Evolutionary conservation across 176 grass and related monocot species (phyloP).

Genomic region (Metroxylon sagu): DNA sequence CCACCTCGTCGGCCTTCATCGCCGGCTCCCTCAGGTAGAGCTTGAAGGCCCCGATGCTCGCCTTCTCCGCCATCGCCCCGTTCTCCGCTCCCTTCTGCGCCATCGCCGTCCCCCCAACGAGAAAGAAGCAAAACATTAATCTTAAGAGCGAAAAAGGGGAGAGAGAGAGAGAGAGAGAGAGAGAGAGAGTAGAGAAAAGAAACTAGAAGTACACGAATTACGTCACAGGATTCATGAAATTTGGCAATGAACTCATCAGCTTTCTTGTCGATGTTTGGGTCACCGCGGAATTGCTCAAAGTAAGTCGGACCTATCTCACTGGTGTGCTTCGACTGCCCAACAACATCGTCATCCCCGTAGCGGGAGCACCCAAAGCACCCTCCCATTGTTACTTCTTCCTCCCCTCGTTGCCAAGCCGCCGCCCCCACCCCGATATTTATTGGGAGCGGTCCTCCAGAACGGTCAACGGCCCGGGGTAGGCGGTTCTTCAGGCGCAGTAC

Average conservation of each 20-base stretch:
- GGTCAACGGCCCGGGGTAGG: too few relatives aligned
- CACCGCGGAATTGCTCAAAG: not conserved
- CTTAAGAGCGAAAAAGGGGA: too few relatives aligned
- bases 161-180: too few relatives aligned
- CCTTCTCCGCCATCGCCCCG: not conserved
- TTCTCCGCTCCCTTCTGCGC: slow-evolving; percentile 10
- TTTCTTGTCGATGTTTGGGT: slow-evolving; percentile 9
- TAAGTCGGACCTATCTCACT: slow-evolving; percentile 9
- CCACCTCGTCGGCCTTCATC: slow-evolving; percentile 36
- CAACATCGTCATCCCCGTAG: not conserved
- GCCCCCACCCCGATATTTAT: too few relatives aligned
- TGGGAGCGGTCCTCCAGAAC: too few relatives aligned
- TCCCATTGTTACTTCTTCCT: too few relatives aligned
- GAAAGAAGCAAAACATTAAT: too few relatives aligned
- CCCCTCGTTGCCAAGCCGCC: too few relatives aligned
- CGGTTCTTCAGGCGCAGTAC: too few relatives aligned
- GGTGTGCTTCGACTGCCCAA: not conserved
- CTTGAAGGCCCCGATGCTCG: slow-evolving; percentile 16
- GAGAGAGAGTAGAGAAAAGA: too few relatives aligned
- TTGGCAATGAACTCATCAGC: slow-evolving; percentile 16
- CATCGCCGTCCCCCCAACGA: not conserved
- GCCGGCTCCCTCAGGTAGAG: slow-evolving; percentile 36
- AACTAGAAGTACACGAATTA: too few relatives aligned
- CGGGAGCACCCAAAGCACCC: too few relatives aligned
- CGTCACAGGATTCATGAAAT: not conserved